Base-by-base conservation (phyloP, 2,329 filamentous ascomycete species). In the Cordyceps cateniannulata region DNA sequence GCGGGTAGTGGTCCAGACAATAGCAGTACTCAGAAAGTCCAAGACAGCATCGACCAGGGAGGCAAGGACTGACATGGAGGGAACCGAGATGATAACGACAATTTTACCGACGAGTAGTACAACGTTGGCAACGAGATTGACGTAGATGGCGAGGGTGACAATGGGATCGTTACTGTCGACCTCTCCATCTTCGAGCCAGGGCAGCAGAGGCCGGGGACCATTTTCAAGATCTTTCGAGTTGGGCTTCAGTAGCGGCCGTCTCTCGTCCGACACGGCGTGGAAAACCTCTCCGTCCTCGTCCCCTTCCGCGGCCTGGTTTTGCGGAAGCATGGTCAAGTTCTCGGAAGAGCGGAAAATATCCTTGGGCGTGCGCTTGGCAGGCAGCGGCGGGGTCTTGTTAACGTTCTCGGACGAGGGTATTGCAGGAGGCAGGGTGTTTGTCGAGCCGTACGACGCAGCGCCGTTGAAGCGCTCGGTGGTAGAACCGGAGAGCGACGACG, bases 131-230 rank as follows among this genome's bases (percentile, higher is more conserved):
- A 83, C 75, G 53, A 96, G 83, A 70, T 96, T 96, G 72, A 96
- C 76, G 72, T 92, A 93, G 68, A 98, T 95, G 47, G 93, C 93
- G 22, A 95, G 70, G n/a, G 86, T 88, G 53, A 97, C 91, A 53
- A 96, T 84, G 18, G 83, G 85, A 62, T 88, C 87, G 52, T 86
- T 81, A 64, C 87, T 90, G 69, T 92, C 88, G 2, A 92, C 66
- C 24, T 83, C 82, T 61, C 87, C 88, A 65, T 92, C 89, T 62
- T 89, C 87, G 60, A 89, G 82, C 72, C 85, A 87, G 8, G 88
- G 88, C 47, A 91, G 83, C 59, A 77, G 78, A 27, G 78, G 75
- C 0, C 74, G 73, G 8, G 64, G 60, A 14, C 70, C 71, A 16
- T 70, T 70, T 20, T 69, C 68, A 40, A 70, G 65, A 29, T 62